Conservation (phyloP, 2,329 filamentous ascomycete species). For the Hortaea werneckii region DNA sequence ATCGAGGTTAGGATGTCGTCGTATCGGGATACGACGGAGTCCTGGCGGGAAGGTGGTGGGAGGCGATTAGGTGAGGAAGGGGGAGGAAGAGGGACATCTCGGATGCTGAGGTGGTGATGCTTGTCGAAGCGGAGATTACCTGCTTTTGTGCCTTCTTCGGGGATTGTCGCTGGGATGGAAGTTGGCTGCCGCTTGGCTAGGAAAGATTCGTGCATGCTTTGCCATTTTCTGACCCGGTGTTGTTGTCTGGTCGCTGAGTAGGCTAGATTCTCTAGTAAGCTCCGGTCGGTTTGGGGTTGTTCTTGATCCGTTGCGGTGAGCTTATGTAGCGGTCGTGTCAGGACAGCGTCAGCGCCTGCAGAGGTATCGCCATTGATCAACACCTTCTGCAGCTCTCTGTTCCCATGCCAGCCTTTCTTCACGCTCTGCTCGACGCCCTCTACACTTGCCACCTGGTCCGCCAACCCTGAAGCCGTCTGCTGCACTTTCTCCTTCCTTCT, state of each 20-base stretch:
- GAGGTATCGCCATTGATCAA: conserved; percentile 57
- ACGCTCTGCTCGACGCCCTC: conserved; percentile 47
- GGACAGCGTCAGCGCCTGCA: conserved; percentile 49
- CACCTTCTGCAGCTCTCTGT: conserved; percentile 61
- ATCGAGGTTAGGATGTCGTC: conserved; percentile 25
- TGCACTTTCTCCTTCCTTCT: conserved; percentile 35
- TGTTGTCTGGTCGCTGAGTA: conserved; percentile 56
- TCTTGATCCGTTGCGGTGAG: conserved; percentile 49
- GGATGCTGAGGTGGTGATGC: conserved; percentile 19
- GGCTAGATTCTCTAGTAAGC: conserved; percentile 62
- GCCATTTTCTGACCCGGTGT: conserved; percentile 62
- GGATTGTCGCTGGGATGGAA: not conserved
- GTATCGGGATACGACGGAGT: conserved; percentile 16
- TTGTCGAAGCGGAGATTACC: conserved; percentile 16
- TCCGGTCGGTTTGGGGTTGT: conserved; percentile 45
- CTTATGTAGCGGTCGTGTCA: conserved; percentile 52
- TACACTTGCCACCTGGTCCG: conserved; percentile 17
- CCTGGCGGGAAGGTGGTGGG: conserved; percentile 5
- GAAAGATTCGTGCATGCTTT: conserved; percentile 46
- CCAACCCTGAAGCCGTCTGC: not conserved
- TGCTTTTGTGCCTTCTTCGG: not conserved
- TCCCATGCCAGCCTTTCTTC: conserved; percentile 68
- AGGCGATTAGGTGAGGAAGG: conserved; percentile 4
- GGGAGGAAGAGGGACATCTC: conserved; percentile 12
- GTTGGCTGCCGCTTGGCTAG: conserved; percentile 9